Percentiles rank a stretch among this genome's conserved stretches.
These are phyloP conservation scores for Pythium brachiatum DNA, from an alignment of 352 stramenopile species.

Conservation along the genomic window DNA sequence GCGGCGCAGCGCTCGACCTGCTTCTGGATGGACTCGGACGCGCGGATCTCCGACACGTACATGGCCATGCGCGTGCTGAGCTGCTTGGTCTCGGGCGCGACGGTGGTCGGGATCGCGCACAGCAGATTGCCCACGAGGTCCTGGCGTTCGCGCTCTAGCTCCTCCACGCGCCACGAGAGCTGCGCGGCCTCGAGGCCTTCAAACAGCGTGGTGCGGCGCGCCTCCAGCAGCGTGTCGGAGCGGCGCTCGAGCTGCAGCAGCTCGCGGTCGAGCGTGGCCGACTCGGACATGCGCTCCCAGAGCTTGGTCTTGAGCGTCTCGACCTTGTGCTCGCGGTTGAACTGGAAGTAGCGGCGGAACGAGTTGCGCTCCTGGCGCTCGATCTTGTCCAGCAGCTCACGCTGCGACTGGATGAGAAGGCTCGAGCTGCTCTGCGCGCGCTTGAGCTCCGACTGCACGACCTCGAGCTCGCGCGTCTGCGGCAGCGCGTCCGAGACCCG, in stretches of 20 bases:
- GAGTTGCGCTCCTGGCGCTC: conserved; percentile 56
- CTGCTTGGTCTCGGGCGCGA: conserved; percentile 52
- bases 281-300: conserved; percentile 51
- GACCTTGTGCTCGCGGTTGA: conserved; percentile 48
- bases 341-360: conserved; percentile 52
- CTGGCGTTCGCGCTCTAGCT: conserved; percentile 64
- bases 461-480: conserved; percentile 37
- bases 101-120: conserved; percentile 24
- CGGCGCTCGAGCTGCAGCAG: conserved; percentile 54
- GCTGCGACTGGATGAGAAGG: conserved; percentile 46
- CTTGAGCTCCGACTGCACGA: conserved; percentile 40
- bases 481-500: conserved; percentile 31
- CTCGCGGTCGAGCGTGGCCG: conserved; percentile 46
- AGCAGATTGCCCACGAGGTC: conserved; percentile 47
- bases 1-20: conserved; percentile 55
- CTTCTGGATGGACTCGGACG: conserved; percentile 64
- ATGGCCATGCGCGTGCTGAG: conserved; percentile 76
- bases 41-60: conserved; percentile 65
- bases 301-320: conserved; percentile 60
- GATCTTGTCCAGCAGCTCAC: conserved; percentile 64
- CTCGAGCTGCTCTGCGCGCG: conserved; percentile 41
- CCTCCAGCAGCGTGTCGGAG: conserved; percentile 46
- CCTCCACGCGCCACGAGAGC: conserved; percentile 35
- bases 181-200: conserved; percentile 20
- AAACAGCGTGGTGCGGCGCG: conserved; percentile 43